Base-by-base conservation (phyloP, 441 rosid genomes). In the Francoa sonchifolia region DNA sequence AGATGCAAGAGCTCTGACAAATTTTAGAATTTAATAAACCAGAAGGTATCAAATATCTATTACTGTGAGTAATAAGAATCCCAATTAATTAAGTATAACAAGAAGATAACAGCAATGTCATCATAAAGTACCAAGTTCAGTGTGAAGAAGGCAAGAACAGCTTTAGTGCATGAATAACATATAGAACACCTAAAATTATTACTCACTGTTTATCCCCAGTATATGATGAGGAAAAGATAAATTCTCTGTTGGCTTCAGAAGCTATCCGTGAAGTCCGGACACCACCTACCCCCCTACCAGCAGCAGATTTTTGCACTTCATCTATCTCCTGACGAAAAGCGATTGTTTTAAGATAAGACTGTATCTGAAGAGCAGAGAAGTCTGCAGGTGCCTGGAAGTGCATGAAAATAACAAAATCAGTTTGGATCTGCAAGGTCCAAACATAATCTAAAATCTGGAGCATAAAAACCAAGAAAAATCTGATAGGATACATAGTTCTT, bases 301-400 rank as follows among this genome's bases (percentile, higher is more conserved):
- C 74, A 41, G 99, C 86, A 58, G 80, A 68, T 68, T 69, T 82
- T 69, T 90, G 95, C 53, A 83, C 96, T 66, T 83, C 84, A 57
- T 82, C 72, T 57, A 90, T 86, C 59, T 90, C 95, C 33, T 84
- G 93, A 19, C 99, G 96, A 58, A 86, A 82, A 65, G 95, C 82
- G 50, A 86, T 90, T 30, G 95, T 74, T 65, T 86, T 86, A 55
- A 90, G 96, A 44, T 90, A 90, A 50, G 99, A 72, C 65, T 80
- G 77, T 60, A 90, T 78, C 71, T 90, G 99, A 46, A 90, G 68
- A 69, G 82, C 95, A 6, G 96, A 90, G 52, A 90, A 86, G 26
- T 77, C 76, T 57, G 72, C 80, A 21, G 99, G 96, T 27, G 78
- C 86, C 96, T 90, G 64, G 30, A 62, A 10, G 26, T 36, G 36